phyloP scores from a whole-genome alignment of 306 rosid species.

The Medicago truncatula region MtrunA17r5.0-ANR NC_053048.1:39750001-39750500 shows the following conservation, averaged over 20 bases:
- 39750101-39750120: conserved; percentile 40
- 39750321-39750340: no score
- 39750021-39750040: no score
- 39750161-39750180: conserved; percentile 17
- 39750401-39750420: no score
- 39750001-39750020: no score
- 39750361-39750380: no score
- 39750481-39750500: no score
- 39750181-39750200: not conserved
- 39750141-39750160: not conserved
- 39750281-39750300: conserved; percentile 25
- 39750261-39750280: conserved; percentile 60
- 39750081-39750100: not conserved
- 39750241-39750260: conserved; percentile 45
- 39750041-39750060: not conserved
- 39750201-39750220: conserved; percentile 29
- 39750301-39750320: conserved; percentile 12
- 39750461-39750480: no score
- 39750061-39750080: not conserved
- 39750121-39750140: conserved; percentile 21
- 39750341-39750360: no score
- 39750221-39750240: conserved; percentile 11
- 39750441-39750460: no score
- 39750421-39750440: no score
- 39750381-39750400: no score